Conservation (phyloP, 75 land plant species). For the Pinus tabuliformis region DNA sequence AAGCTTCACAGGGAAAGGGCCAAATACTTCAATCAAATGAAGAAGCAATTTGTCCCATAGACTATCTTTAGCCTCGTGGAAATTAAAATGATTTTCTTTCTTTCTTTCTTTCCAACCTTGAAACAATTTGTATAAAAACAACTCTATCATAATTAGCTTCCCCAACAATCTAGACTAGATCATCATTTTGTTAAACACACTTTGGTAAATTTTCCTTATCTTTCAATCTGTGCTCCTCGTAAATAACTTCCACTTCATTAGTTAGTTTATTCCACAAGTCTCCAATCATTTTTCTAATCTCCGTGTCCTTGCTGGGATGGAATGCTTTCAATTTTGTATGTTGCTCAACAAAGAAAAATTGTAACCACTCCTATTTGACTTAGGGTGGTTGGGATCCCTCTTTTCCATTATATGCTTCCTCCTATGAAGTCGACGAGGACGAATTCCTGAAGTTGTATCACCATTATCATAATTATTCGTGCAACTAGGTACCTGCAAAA, state of each 20-base stretch:
- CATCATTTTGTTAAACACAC: no score
- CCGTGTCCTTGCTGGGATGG: constrained; percentile 66
- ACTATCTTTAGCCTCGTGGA: no score
- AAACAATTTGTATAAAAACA: no score
- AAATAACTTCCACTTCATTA: constrained; percentile 70
- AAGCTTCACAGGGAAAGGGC: no score
- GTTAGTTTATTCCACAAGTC: constrained; percentile 80
- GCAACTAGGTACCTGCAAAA: constrained; percentile 10
- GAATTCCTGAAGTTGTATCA: constrained; percentile 19
- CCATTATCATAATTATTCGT: neutral
- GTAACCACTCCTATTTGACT: constrained; percentile 78
- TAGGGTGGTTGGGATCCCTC: constrained; percentile 76
- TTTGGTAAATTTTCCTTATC: constrained; percentile 95
- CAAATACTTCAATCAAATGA: no score
- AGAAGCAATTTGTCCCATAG: no score
- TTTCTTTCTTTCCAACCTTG: no score
- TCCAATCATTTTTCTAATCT: constrained; percentile 90
- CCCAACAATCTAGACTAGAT: no score
- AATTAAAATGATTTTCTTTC: no score
- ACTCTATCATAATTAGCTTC: no score
- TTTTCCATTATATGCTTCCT: constrained; percentile 48
- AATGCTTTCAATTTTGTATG: constrained; percentile 50
- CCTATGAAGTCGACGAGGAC: constrained; percentile 40
- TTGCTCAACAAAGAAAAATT: constrained; percentile 82
- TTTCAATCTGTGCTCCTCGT: constrained; percentile 64